Evolutionary conservation across 768 basidiomycete genomes (phyloP), one percentile per base, ranked within the genome.

Genomic region (Podaxis sp.): DNA sequence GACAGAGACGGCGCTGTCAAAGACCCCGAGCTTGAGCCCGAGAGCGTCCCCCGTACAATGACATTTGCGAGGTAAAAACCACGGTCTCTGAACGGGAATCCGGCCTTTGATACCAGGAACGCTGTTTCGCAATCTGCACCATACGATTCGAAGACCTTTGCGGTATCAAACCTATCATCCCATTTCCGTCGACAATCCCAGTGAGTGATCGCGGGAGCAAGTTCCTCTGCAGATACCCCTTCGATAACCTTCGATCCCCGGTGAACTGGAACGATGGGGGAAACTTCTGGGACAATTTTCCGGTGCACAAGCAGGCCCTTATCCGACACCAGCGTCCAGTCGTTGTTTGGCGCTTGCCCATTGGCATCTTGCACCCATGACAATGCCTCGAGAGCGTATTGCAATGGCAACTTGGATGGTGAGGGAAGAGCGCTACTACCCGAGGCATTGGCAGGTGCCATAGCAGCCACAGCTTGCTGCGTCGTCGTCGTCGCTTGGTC

Each of bases 211-310:
- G 91, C 82, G 1, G 88, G 81, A 0, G 86, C 88, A 38, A 98
- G 80, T 72, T 99, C 96, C 70, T 97, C 96, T 0, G 95, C 95
- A 1, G 94, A 91, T 11, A 96, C 85, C 3, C 95, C 95, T 71
- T 98, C 92, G 55, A 99, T 89, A 64, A 98, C 93, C 75, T 93
- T 92, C 70, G 90, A 87, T 0, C 92, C 95, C 67, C 88, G 89
- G 73, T 94, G 89, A 2, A 99, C 86, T 0, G 94, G 93, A 36
- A 95, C 86, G 57, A 85, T 78, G 1, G 89, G 81, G 4, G 94
- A 96, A 5, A 96, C 83, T 58, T 90, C 87, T 0, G 90, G 82
- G 6, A 86, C 83, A n/a, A 88, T 73, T 70, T 90, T 90, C 69
- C 88, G 87, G 65, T 91, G 86, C 15, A 96, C 82, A 2, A 88